Conservation (phyloP, 306 rosid species). For the Styphnolobium japonicum region DNA sequence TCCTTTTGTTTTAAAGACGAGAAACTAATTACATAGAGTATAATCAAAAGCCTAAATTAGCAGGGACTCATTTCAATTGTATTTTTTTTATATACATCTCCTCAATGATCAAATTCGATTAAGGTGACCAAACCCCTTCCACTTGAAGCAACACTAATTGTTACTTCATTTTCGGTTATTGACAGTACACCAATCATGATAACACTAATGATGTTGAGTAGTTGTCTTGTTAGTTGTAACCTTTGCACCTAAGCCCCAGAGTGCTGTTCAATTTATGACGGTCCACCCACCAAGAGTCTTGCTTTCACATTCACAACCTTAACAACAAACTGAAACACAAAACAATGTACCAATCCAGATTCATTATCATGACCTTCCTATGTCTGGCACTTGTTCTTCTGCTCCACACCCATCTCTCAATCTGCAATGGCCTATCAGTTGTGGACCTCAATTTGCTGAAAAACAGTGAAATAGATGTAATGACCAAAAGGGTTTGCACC, state of each 20-base stretch:
- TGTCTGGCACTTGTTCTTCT: slow-evolving; percentile 41
- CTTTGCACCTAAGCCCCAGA: neutral
- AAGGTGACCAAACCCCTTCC: no score
- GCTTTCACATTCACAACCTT: neutral
- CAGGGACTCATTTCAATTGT: no score
- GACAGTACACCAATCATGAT: no score
- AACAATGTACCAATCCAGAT: slow-evolving; percentile 50
- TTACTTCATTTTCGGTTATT: no score
- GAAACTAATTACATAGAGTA: no score
- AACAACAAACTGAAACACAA: slow-evolving; percentile 9
- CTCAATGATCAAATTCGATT: no score
- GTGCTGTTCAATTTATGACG: slow-evolving; percentile 26
- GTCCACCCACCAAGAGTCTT: slow-evolving; percentile 31
- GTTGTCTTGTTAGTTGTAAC: neutral
- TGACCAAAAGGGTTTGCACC: slow-evolving; percentile 53
- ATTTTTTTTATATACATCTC: no score
- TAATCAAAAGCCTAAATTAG: no score
- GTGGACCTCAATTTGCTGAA: slow-evolving; percentile 54
- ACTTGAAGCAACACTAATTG: no score
- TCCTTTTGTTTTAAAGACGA: no score
- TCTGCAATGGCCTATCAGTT: slow-evolving; percentile 43
- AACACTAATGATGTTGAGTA: neutral
- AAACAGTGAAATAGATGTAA: slow-evolving; percentile 34
- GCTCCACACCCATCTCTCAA: slow-evolving; percentile 42
- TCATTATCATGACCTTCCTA: slow-evolving; percentile 27